Evolutionary conservation across 345 rosid species (phyloP).

Genomic region (Moringa oleifera): DNA sequence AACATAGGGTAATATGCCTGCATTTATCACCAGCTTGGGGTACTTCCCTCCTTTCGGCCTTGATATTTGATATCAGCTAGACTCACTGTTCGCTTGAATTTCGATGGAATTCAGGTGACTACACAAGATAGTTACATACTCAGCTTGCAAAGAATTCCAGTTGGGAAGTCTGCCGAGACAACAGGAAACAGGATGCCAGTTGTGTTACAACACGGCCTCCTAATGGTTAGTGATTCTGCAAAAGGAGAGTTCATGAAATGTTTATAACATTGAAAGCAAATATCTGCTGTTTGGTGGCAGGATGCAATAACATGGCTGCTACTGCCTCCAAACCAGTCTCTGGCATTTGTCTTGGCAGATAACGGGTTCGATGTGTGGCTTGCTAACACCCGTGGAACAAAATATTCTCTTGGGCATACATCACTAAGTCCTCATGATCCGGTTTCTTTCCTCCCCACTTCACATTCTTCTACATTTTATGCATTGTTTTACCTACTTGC

Average conservation of each 20-base stretch:
- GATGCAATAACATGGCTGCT: conserved; percentile 43
- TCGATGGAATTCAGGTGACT: conserved; percentile 31
- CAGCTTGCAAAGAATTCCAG: conserved; percentile 48
- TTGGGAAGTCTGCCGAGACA: conserved; percentile 22
- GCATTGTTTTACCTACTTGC: not conserved
- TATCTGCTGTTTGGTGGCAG: conserved; percentile 18
- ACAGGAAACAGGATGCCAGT: conserved; percentile 26
- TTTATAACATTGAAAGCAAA: not conserved
- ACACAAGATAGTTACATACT: conserved; percentile 54
- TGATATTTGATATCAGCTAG: not conserved
- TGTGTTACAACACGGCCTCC: conserved; percentile 44
- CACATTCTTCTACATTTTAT: not conserved
- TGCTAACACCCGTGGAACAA: conserved; percentile 46
- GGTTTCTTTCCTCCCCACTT: conserved; percentile 3
- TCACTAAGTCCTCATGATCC: conserved; percentile 26
- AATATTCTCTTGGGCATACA: conserved; percentile 28
- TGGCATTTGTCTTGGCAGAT: conserved; percentile 47
- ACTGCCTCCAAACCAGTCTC: conserved; percentile 32
- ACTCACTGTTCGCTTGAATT: not conserved
- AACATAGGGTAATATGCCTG: conserved; percentile 22
- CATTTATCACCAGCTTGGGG: not conserved
- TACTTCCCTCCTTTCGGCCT: not conserved
- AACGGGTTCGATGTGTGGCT: conserved; percentile 49
- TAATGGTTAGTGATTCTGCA: conserved; percentile 25
- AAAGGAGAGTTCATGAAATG: too few species aligned